Percentiles rank a stretch among this genome's conserved stretches.
Evolutionary conservation across 441 rosid species (phyloP).

Genomic region (Jatropha podagrica): DNA sequence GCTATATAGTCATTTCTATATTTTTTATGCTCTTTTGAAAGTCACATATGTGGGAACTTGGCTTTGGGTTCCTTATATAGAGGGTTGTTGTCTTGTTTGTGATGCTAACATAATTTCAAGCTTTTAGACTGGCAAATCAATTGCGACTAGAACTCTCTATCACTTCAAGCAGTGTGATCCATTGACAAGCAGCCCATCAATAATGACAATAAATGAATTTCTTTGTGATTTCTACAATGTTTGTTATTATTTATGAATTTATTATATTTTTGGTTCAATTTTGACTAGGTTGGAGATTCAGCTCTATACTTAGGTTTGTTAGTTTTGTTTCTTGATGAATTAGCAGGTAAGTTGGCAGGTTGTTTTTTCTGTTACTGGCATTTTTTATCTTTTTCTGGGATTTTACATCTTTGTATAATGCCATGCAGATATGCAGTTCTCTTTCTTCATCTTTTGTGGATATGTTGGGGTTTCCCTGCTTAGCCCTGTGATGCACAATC

Average conservation of each 20-base stretch:
- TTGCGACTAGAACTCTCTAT: background rate
- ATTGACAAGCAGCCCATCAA: background rate
- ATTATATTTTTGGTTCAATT: constrained; percentile 15
- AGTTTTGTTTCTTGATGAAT: constrained; percentile 78
- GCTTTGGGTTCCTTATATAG: background rate
- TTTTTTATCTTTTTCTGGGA: constrained; percentile 20
- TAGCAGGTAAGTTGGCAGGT: constrained; percentile 54
- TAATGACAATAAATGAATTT: background rate
- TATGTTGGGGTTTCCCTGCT: constrained; percentile 87
- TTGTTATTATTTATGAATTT: background rate
- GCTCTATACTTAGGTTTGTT: constrained; percentile 81
- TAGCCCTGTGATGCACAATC: constrained; percentile 96
- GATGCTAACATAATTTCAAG: background rate
- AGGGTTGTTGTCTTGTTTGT: background rate
- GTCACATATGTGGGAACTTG: background rate
- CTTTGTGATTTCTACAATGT: background rate
- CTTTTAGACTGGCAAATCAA: background rate
- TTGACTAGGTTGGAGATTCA: constrained; percentile 81
- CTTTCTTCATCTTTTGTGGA: constrained; percentile 91
- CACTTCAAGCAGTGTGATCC: background rate
- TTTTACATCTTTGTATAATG: constrained; percentile 26
- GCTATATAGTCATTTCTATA: background rate
- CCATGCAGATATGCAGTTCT: constrained; percentile 75
- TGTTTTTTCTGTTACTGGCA: constrained; percentile 22
- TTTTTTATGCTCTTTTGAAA: background rate